Evolutionary conservation across 352 stramenopile species (phyloP).

Genomic region (Globisporangium alternatum): DNA sequence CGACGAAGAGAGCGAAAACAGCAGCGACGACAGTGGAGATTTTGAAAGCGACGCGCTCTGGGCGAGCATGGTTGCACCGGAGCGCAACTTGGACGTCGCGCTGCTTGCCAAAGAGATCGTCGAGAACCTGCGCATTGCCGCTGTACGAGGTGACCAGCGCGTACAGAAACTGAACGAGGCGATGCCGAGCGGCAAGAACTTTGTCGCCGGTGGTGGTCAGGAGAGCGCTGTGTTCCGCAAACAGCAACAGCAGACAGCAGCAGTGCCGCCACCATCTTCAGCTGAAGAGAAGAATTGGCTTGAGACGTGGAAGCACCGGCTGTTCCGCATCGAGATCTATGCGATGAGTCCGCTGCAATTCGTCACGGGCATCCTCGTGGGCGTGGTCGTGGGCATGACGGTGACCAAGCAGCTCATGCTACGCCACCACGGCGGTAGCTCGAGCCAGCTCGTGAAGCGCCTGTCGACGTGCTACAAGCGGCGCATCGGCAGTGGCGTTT

Average conservation of each 20-base stretch:
- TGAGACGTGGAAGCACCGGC: slow-evolving; percentile 20
- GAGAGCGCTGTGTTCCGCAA: slow-evolving; percentile 2
- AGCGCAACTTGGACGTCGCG: slow-evolving; percentile 20
- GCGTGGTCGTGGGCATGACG: slow-evolving; percentile 35
- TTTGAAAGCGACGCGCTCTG: slow-evolving; percentile 12
- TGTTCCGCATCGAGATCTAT: slow-evolving; percentile 20
- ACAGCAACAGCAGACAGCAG: slow-evolving; percentile 4
- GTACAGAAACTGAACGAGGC: slow-evolving; percentile 23
- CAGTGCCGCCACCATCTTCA: background rate
- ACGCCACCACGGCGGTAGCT: slow-evolving; percentile 12
- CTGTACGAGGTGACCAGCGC: slow-evolving; percentile 26
- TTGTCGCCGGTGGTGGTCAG: slow-evolving; percentile 5
- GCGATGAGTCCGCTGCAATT: slow-evolving; percentile 34
- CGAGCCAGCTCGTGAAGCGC: slow-evolving; percentile 12
- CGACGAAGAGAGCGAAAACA: background rate
- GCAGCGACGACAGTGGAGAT: slow-evolving; percentile 3
- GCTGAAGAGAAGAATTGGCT: slow-evolving; percentile 20
- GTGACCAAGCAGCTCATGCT: slow-evolving; percentile 27
- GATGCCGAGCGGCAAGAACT: slow-evolving; percentile 21
- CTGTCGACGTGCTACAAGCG: slow-evolving; percentile 12
- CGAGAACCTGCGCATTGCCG: slow-evolving; percentile 30
- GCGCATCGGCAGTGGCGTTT: background rate
- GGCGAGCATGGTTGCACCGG: slow-evolving; percentile 11
- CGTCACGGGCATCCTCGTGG: slow-evolving; percentile 36
- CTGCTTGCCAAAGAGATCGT: slow-evolving; percentile 38